These are phyloP conservation scores for Cyberlindnera amylophila DNA, from an alignment of 805 yeast genomes.

Conservation along the genomic window DNA sequence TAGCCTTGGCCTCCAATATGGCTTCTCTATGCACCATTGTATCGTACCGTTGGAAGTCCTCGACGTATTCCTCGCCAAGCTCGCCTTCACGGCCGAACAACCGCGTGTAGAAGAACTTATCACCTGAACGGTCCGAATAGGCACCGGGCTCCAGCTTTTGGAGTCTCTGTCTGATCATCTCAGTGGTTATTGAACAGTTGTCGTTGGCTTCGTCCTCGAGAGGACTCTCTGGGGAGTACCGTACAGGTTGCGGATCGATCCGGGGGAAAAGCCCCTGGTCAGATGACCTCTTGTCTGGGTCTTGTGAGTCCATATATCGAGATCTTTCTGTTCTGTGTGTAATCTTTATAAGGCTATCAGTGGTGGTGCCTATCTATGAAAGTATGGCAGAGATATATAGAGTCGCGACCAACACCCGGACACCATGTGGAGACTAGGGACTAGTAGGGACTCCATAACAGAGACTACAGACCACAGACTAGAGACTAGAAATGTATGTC, in stretches of 20 bases:
- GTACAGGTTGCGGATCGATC: conserved; percentile 3
- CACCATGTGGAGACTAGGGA: no score
- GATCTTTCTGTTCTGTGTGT: no score
- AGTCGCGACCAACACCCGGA: no score
- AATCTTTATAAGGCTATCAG: no score
- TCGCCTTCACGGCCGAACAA: conserved; percentile 15
- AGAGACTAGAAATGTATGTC: no score
- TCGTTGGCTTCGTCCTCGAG: conserved; percentile 2
- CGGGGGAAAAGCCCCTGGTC: conserved; percentile 9
- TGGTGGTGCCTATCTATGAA: no score
- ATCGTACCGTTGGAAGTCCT: conserved; percentile 35
- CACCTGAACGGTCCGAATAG: conserved; percentile 15
- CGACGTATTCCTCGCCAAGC: conserved; percentile 7
- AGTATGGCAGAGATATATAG: no score
- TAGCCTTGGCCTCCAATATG: conserved; percentile 28
- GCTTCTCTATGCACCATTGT: conserved; percentile 32
- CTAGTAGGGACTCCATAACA: no score
- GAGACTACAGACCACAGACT: no score
- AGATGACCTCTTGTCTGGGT: no score
- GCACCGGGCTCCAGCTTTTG: conserved; percentile 2
- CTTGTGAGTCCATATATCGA: no score
- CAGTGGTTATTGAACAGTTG: conserved; percentile 10
- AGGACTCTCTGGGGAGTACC: background rate
- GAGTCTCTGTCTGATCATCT: conserved; percentile 8
- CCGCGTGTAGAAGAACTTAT: conserved; percentile 29